phyloP scores from a whole-genome alignment of 345 rosid species.

The Ceriops tagal region DNA sequence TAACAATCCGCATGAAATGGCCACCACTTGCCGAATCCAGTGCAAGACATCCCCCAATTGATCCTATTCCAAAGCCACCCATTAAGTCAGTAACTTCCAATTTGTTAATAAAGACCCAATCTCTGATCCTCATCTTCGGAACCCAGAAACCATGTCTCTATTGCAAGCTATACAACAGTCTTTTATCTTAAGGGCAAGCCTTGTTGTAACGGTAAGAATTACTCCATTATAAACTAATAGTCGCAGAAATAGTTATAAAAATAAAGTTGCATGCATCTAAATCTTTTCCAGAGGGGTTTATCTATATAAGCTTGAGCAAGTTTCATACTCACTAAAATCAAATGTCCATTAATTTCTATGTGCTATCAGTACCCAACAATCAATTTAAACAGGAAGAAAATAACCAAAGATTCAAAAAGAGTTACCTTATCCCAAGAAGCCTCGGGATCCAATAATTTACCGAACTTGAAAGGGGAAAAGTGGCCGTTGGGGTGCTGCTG shows the following conservation, averaged over 20 bases:
- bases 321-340: no score
- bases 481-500: slow-evolving; percentile 56
- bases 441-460: slow-evolving; percentile 80
- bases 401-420: not conserved
- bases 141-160: not conserved
- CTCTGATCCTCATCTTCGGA: slow-evolving; percentile 1
- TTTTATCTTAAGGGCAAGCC: no score
- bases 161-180: no score
- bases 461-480: slow-evolving; percentile 61
- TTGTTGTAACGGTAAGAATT: no score
- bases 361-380: not conserved
- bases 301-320: no score
- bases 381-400: not conserved
- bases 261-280: no score
- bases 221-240: no score
- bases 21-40: slow-evolving; percentile 90
- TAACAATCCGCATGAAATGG: slow-evolving; percentile 69
- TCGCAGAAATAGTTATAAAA: no score
- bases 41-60: slow-evolving; percentile 97
- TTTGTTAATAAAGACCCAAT: not conserved
- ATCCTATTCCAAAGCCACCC: slow-evolving; percentile 49
- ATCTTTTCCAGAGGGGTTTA: no score
- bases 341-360: no score
- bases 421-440: slow-evolving; percentile 92
- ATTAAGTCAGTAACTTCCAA: slow-evolving; percentile 2